phyloP scores from a whole-genome alignment of 768 basidiomycete species.

The Boletus barrowsii region DNA sequence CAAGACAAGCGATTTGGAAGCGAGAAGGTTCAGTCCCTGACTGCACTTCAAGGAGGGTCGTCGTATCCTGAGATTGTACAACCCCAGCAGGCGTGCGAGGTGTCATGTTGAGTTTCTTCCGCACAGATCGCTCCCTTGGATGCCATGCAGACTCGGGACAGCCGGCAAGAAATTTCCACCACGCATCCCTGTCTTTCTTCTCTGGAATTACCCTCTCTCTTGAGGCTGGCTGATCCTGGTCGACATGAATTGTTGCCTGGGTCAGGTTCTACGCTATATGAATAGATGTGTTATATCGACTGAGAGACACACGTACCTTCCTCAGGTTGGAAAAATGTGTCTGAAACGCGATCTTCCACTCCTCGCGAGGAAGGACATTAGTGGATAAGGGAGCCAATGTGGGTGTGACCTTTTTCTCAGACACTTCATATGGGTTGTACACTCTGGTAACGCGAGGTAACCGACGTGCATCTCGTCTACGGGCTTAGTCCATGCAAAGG shows the following conservation, averaged over 20 bases:
- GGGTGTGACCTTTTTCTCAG: constrained; percentile 27
- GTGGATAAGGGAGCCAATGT: constrained; percentile 20
- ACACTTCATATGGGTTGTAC: constrained; percentile 61
- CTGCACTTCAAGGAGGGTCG: neutral
- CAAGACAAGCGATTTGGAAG: neutral
- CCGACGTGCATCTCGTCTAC: constrained; percentile 66
- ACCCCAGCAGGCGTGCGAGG: constrained; percentile 26
- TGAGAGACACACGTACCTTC: constrained; percentile 34
- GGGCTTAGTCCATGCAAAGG: constrained; percentile 7
- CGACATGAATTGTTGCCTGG: constrained; percentile 51
- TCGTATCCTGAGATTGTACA: neutral
- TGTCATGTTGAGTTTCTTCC: constrained; percentile 9
- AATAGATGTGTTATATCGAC: neutral
- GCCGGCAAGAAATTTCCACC: constrained; percentile 79
- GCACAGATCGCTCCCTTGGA: constrained; percentile 26
- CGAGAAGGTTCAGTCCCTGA: constrained; percentile 1
- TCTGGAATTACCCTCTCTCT: constrained; percentile 54
- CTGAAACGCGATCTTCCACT: constrained; percentile 63
- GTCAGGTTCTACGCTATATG: constrained; percentile 52
- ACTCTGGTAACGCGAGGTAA: constrained; percentile 66
- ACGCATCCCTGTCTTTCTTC: constrained; percentile 66
- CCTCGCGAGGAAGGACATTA: constrained; percentile 53
- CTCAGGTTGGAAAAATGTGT: constrained; percentile 63
- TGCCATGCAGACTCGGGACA: constrained; percentile 68
- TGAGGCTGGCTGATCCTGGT: constrained; percentile 2